Evolutionary conservation across 2,329 filamentous ascomycete species (phyloP).

Genomic region (Colletotrichum siamense): DNA sequence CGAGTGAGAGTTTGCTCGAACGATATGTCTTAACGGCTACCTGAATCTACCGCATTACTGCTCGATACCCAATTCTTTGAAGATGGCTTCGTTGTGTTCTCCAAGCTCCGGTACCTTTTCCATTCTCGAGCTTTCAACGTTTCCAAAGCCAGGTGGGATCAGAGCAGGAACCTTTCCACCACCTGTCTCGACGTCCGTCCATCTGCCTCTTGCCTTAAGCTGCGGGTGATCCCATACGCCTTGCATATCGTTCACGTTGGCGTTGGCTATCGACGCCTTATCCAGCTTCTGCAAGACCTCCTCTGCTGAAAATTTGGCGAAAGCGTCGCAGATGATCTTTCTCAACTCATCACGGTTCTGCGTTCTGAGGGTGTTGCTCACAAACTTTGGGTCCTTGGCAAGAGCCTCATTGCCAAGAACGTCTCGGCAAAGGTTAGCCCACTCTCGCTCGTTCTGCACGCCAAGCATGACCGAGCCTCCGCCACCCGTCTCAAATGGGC

Average conservation of each 20-base stretch:
- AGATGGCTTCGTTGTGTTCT: conserved; percentile 13
- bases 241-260: conserved; percentile 60
- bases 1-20: background rate
- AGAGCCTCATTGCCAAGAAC: conserved; percentile 49
- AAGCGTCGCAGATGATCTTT: conserved; percentile 47
- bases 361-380: conserved; percentile 48
- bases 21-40: background rate
- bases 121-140: conserved; percentile 1
- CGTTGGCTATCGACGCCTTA: conserved; percentile 57
- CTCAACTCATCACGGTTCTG: conserved; percentile 52
- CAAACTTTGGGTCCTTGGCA: conserved; percentile 50
- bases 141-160: conserved; percentile 50
- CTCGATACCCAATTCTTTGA: conserved; percentile 1
- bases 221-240: conserved; percentile 61
- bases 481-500: conserved; percentile 55
- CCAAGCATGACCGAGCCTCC: conserved; percentile 59
- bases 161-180: conserved; percentile 51
- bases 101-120: conserved; percentile 7
- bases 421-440: conserved; percentile 51
- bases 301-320: conserved; percentile 41
- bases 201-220: conserved; percentile 53
- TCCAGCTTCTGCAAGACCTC: conserved; percentile 50
- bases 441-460: conserved; percentile 64
- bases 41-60: background rate
- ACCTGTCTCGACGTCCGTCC: conserved; percentile 55